Evolutionary conservation across 2,329 filamentous ascomycete genomes (phyloP), one percentile per base, ranked within the genome.

Genomic region (Fonsecaea nubica): DNA sequence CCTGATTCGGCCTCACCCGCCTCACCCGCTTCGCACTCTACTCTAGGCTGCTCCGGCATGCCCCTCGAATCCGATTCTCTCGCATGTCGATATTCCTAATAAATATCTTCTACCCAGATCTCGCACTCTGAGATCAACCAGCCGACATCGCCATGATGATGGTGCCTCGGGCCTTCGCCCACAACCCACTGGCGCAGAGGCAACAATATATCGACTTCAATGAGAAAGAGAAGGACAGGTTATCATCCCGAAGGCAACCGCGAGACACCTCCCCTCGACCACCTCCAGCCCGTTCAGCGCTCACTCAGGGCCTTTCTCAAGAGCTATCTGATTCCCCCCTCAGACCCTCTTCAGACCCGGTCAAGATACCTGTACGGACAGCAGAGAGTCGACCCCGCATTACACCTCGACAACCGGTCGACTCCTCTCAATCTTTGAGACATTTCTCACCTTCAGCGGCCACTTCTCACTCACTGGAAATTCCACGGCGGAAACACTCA

Each of bases 131-230:
- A 33, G 32, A 38, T 4, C 45, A 35, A 18, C 45, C 38, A 36
- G n/a, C 18, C 7, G 25, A 36, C 42, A 32, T 36, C 35, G 38
- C 33, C 60, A 66, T 58, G 61, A 80, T 80, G 78, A 80, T 80
- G 78, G 77, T 80, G 57, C 78, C 78, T 45, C 74, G 77, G 69
- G 75, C 77, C 58, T 80, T 79, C 65, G 70, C 76, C 18, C 78
- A 78, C 54, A 76, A 70, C 48, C 78, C 78, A 10, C 70, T 75
- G 36, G 69, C 75, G 38, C 63, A 72, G 12, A 72, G 72, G 52
- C 76, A 74, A 59, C 62, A 58, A 55, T 54, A 55, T 13, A 32
- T 63, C 35, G 50, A 67, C 30, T 67, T 66, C 42, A 63, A 53
- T 15, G 62, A 69, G 62, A 67, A 67, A 55, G 66, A 71, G 62